A percentile compares a stretch with the other conserved stretches of the same genome.
These are phyloP conservation scores for Somion occarium DNA, from an alignment of 1,284 basidiomycete species.

Conservation along the genomic window DNA sequence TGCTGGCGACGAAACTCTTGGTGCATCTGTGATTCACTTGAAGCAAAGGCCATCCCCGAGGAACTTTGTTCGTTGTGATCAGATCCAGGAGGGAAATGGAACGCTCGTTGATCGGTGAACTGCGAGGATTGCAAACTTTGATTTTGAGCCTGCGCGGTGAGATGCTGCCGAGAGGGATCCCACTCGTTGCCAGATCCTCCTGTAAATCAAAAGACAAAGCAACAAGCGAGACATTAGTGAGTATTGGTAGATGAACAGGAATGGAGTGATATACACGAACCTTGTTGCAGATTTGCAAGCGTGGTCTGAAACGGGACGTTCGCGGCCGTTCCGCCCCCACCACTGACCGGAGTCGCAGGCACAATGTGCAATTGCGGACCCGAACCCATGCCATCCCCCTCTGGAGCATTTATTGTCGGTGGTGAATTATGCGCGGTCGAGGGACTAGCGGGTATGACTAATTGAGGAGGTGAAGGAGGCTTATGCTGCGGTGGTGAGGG, in stretches of 20 bases:
- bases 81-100: constrained; percentile 24
- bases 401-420: constrained; percentile 65
- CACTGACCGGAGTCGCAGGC: constrained; percentile 74
- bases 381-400: constrained; percentile 46
- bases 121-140: constrained; percentile 17
- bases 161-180: constrained; percentile 18
- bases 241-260: background rate
- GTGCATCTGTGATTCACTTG: constrained; percentile 10
- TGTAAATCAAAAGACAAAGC: constrained; percentile 1
- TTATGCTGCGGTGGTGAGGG: constrained; percentile 42
- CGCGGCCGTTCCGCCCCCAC: constrained; percentile 44
- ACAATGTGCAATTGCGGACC: constrained; percentile 71
- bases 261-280: constrained; percentile 30
- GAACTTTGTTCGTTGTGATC: constrained; percentile 13
- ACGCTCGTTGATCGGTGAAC: constrained; percentile 25
- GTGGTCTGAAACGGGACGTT: constrained; percentile 45
- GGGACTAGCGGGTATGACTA: constrained; percentile 56
- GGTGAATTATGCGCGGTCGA: constrained; percentile 26
- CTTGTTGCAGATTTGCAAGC: constrained; percentile 42
- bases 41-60: constrained; percentile 18
- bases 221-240: background rate
- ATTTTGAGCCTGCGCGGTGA: constrained; percentile 4
- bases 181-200: constrained; percentile 12
- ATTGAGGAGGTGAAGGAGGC: constrained; percentile 62
- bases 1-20: background rate